phyloP scores from a whole-genome alignment of 1,284 basidiomycete genomes.

The Sanguinoderma infundibulare region DNA sequence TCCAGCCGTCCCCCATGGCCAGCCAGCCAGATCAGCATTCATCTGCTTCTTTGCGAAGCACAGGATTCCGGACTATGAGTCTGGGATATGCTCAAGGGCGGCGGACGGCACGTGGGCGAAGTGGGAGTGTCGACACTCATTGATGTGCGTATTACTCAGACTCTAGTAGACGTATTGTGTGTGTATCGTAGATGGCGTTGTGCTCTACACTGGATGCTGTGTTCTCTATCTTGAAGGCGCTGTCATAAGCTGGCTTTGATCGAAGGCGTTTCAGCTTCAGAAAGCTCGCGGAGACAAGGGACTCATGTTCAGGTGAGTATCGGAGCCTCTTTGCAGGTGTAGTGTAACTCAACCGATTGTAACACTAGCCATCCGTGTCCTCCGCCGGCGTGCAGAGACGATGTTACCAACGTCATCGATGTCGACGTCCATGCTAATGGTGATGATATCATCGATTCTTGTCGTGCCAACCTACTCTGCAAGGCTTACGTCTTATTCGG shows the following conservation, averaged over 20 bases:
- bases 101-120: constrained; percentile 4
- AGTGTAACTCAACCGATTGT: too few species aligned
- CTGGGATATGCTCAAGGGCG: constrained; percentile 23
- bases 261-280: too few species aligned
- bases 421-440: too few species aligned
- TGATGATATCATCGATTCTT: too few species aligned
- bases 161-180: neutral
- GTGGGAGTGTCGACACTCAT: constrained; percentile 23
- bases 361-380: too few species aligned
- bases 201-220: neutral
- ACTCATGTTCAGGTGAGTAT: too few species aligned
- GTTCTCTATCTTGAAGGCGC: neutral
- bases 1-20: constrained; percentile 3
- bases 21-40: neutral
- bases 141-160: neutral
- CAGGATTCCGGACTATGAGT: constrained; percentile 24
- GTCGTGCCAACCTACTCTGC: too few species aligned
- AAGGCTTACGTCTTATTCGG: too few species aligned
- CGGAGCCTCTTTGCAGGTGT: too few species aligned
- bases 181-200: neutral
- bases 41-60: neutral
- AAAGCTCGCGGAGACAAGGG: neutral
- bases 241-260: neutral
- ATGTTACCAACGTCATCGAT: too few species aligned
- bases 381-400: too few species aligned